Evolutionary conservation across 345 rosid genomes (phyloP), one percentile per base, ranked within the genome.

Genomic region (Camelina laxa): DNA sequence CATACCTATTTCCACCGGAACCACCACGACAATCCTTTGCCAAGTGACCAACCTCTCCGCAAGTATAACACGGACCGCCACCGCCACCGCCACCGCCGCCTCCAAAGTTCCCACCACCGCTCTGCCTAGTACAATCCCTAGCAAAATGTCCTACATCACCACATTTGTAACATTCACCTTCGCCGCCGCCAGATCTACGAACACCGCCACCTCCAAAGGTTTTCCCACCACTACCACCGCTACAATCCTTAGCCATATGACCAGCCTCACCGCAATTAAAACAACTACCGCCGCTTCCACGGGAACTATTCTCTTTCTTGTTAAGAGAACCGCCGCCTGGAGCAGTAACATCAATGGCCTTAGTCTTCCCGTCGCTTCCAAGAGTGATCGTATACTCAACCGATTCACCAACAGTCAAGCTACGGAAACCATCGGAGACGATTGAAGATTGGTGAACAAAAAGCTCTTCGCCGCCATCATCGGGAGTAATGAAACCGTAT

Each of bases 361-460:
- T 79, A 3, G 75, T 80, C 55, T 84, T 84, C 0, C 85, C 87
- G 27, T 72, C 80, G 56, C 61, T 50, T 31, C 85, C 87, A 2
- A 51, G n/a, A 7, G 81, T 59, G 70, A 87, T 33, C 0, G 68
- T 48, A 65, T 74, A 87, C 74, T 87, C 91, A 17, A 87, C 91
- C n/a, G 80, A 67, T 51, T 83, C 91, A 14, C 83, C 88, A 30
- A 80, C 80, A 22, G 79, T 74, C 14, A 87, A 85, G 58, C 83
- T 82, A 11, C 88, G 91, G 67, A 63, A 87, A 39, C 91, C 95
- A 47, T 84, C 89, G 24, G 97, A 91, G 53, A 70, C 70, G 76
- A 91, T 86, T 27, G 87, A 76, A 21, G 90, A 77, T 38, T 91
- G 95, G 49, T 91, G 97, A 65, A 89, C 95, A 33, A 91, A 89